These are phyloP conservation scores for Hyaloscypha bicolor DNA, from an alignment of 495 filamentous ascomycete species.

Conservation along the genomic window DNA sequence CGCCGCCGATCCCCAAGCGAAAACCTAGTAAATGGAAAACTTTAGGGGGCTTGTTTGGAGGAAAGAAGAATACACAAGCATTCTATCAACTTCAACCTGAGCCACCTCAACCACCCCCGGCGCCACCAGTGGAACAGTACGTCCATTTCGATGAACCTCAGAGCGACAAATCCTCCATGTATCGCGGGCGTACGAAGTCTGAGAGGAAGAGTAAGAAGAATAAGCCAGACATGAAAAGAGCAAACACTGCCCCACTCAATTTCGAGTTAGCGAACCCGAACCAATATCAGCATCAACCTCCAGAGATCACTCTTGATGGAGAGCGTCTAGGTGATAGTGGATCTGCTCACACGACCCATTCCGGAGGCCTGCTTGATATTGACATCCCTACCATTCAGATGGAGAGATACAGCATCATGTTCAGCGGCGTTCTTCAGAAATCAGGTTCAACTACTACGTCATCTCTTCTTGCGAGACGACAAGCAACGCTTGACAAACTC, in stretches of 20 bases:
- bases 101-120: neutral
- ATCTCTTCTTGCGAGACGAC: slow-evolving; percentile 64
- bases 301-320: slow-evolving; percentile 31
- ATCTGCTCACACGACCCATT: neutral
- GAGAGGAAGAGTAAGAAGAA: slow-evolving; percentile 19
- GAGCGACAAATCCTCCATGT: neutral
- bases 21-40: slow-evolving; percentile 52
- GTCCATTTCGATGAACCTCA: neutral
- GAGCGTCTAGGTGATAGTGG: slow-evolving; percentile 11
- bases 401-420: slow-evolving; percentile 96
- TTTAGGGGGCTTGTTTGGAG: slow-evolving; percentile 49
- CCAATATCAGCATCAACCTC: slow-evolving; percentile 8
- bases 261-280: slow-evolving; percentile 23
- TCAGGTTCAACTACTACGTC: slow-evolving; percentile 26
- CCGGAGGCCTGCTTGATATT: slow-evolving; percentile 58
- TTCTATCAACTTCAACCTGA: slow-evolving; percentile 35
- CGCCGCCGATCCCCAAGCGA: slow-evolving; percentile 36
- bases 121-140: slow-evolving; percentile 1
- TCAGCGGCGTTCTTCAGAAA: slow-evolving; percentile 68
- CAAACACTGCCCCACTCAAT: slow-evolving; percentile 27
- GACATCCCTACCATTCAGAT: slow-evolving; percentile 80
- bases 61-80: slow-evolving; percentile 35
- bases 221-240: slow-evolving; percentile 27
- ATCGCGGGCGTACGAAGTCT: slow-evolving; percentile 20
- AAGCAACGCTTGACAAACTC: slow-evolving; percentile 68